Base-by-base conservation (phyloP, 345 rosid genomes). In the Aethionema arabicum region DNA sequence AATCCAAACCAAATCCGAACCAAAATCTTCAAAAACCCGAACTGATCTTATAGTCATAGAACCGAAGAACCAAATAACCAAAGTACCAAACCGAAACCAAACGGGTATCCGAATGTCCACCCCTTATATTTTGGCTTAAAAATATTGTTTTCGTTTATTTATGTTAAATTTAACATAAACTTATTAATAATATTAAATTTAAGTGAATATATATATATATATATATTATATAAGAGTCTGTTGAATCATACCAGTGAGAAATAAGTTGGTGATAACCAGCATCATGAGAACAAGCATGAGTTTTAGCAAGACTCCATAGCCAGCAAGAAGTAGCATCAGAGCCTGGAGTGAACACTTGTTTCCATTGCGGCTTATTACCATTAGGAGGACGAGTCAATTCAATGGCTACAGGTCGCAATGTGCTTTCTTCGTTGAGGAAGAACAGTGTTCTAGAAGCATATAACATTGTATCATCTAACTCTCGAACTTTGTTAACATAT, bases 291-390 rank as follows among this genome's bases (percentile, higher is more conserved):
- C 79, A 71, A 8, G 54, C 86, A 57, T 87, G 97, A 36, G 82
- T 76, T 68, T 87, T 90, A 41, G 97, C 92, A 4, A 87, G 61
- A 56, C 14, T 79, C 97, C 95, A 87, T 0, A 82, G 79, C 97
- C 92, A 87, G 72, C 11, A 14, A 7, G 63, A 66, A 0, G 95
- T 90, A 54, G 85, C 43, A 59, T 78, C 44, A 63, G 50, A 70
- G 5, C 65, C 33, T 2, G 86, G 88, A 0, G 62, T 32, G 66
- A 66, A 85, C 9, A 77, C 91, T 50, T 77, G 48, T 68, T 66
- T 82, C 95, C 95, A 86, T 48, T 83, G 95, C 1, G 87, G 84
- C 37, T 74, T 82, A 29, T 83, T 80, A 4, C 73, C 70, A 21
- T 72, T 66, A 1, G 77, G 78, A 3, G 92, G 92, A 8, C 90